These are phyloP conservation scores for Arthrobotrys conoides DNA, from an alignment of 2,329 filamentous ascomycete genomes.

Conservation along the genomic window DNA sequence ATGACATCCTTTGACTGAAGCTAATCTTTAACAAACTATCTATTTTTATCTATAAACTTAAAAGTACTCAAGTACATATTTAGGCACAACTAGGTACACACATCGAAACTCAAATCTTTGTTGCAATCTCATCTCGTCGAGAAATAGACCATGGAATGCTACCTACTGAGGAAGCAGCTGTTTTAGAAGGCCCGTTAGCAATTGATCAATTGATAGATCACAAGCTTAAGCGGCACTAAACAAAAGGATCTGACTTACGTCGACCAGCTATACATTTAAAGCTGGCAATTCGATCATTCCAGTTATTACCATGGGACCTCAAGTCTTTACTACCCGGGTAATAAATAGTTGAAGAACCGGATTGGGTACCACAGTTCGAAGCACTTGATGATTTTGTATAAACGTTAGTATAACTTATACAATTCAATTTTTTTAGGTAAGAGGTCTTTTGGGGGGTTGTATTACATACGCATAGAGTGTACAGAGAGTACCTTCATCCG, in stretches of 20 bases:
- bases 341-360: neutral
- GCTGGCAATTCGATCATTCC: constrained; percentile 22
- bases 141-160: neutral
- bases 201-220: too few species aligned
- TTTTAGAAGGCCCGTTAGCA: neutral
- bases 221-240: neutral
- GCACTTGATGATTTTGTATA: too few species aligned
- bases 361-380: too few species aligned
- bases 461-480: constrained; percentile 9
- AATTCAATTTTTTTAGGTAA: too few species aligned
- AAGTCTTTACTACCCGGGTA: constrained; percentile 6
- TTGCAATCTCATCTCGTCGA: neutral
- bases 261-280: constrained; percentile 1
- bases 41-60: constrained; percentile 3
- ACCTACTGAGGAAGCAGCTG: neutral
- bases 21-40: neutral
- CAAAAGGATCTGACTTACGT: neutral
- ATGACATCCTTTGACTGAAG: neutral
- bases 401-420: too few species aligned
- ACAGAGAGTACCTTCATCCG: constrained; percentile 15
- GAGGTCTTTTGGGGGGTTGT: neutral
- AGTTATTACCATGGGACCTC: constrained; percentile 7
- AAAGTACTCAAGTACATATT: neutral
- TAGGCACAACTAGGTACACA: too few species aligned
- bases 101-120: neutral